Base-by-base conservation (phyloP, 106 monocot species). In the Allium cepa region DNA sequence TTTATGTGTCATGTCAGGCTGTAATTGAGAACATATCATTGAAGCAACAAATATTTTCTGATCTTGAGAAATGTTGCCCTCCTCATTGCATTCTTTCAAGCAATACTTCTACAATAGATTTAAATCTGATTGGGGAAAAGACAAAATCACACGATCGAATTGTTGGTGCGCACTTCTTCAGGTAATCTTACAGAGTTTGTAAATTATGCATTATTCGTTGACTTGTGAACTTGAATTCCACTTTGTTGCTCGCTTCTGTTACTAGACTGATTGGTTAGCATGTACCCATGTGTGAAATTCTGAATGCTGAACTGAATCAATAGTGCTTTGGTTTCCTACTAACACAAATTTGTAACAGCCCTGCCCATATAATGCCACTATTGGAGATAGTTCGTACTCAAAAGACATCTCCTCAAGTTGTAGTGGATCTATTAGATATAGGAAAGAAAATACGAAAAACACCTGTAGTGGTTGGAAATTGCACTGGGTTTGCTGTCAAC, bases 401-500 rank as follows among this genome's bases (percentile, higher is more conserved):
- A 17, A 89, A 67, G 51, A 97, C 97, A 50, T 92, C 97, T 68
- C 84, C 97, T 47, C 97, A 97, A 80, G 92, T 84, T 55, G 76
- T 92, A 49, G 84, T 97, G 72, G 92, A 92, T 72, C 73, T 97
- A 46, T 78, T 97, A 50, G 89, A 89, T 78, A 66, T 97, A 74
- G 97, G 86, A 11, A 97, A 89, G 70, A 92, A 79, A 61, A 97
- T 97, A 56, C 85, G 79, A 18, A 97, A 97, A 78, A 97, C 97
- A 1, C 86, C 97, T 17, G 68, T 89, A 59, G 92, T 97, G 12
- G 97, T 97, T 50, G 97, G 92, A 65, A 92, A 86, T 61, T 97
- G 97, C 49, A 97, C 97, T 46, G 97, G 97, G 26, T 97, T 97
- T 84, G 97, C 97, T 46, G 97, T 97, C 57, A 97, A 97, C 59